Evolutionary conservation across 2,329 filamentous ascomycete genomes (phyloP).

Genomic region (Nothopassalora personata): DNA sequence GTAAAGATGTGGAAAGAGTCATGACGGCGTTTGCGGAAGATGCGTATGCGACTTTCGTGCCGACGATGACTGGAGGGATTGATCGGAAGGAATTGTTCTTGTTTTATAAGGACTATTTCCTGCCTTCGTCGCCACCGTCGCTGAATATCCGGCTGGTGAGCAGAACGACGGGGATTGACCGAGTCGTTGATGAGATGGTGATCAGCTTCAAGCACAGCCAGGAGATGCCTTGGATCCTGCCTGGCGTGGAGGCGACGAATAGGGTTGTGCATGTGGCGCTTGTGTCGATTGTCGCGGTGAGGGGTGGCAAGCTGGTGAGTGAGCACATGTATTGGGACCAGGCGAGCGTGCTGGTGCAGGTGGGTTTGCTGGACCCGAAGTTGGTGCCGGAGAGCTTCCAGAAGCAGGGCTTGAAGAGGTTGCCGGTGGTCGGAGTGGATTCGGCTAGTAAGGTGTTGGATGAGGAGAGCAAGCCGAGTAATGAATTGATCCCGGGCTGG

Average conservation of each 20-base stretch:
- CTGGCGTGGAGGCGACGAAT: slow-evolving; percentile 51
- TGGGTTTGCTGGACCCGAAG: slow-evolving; percentile 52
- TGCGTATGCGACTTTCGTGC: slow-evolving; percentile 35
- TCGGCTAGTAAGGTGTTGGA: slow-evolving; percentile 41
- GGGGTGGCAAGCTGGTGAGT: slow-evolving; percentile 49
- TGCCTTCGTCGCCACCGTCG: slow-evolving; percentile 49
- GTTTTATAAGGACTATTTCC: slow-evolving; percentile 55
- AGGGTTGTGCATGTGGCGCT: slow-evolving; percentile 52
- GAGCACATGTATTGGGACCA: slow-evolving; percentile 59
- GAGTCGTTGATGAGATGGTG: slow-evolving; percentile 56
- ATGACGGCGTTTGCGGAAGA: slow-evolving; percentile 29
- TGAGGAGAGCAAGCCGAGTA: slow-evolving; percentile 37
- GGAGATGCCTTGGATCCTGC: slow-evolving; percentile 54
- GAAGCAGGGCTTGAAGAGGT: slow-evolving; percentile 37
- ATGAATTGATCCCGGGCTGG: slow-evolving; percentile 36
- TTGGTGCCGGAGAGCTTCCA: slow-evolving; percentile 43
- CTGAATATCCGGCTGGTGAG: slow-evolving; percentile 51
- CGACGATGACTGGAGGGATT: slow-evolving; percentile 42
- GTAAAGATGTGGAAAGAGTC: slow-evolving; percentile 26
- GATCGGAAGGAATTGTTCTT: slow-evolving; percentile 38
- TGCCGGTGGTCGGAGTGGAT: slow-evolving; percentile 39
- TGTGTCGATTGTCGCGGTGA: slow-evolving; percentile 51
- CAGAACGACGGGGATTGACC: slow-evolving; percentile 52
- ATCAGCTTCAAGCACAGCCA: slow-evolving; percentile 53
- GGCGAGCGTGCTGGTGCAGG: slow-evolving; percentile 52